These are phyloP conservation scores for Globisporangium radiosum DNA, from an alignment of 352 stramenopile species.

Conservation along the genomic window DNA sequence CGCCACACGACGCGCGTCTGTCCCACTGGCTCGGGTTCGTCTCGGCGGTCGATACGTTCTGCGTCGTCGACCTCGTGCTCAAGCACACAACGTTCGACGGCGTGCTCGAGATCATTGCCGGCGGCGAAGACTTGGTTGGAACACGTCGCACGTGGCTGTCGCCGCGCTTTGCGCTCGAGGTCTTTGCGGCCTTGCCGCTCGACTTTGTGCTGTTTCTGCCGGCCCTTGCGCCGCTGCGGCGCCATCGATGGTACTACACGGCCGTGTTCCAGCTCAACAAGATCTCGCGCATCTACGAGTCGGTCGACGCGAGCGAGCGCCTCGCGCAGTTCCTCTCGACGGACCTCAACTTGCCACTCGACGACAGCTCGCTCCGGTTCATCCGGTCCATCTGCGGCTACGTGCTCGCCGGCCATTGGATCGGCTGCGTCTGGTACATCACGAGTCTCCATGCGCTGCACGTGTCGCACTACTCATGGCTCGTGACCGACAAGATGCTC, in stretches of 20 bases:
- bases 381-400: slow-evolving; percentile 42
- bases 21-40: slow-evolving; percentile 31
- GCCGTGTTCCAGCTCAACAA: slow-evolving; percentile 60
- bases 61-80: slow-evolving; percentile 42
- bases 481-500: slow-evolving; percentile 50
- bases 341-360: slow-evolving; percentile 45
- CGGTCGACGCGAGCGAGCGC: slow-evolving; percentile 41
- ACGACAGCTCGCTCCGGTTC: slow-evolving; percentile 47
- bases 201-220: slow-evolving; percentile 48
- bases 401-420: slow-evolving; percentile 58
- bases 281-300: slow-evolving; percentile 36
- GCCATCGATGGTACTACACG: slow-evolving; percentile 50
- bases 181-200: slow-evolving; percentile 32
- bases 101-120: slow-evolving; percentile 26
- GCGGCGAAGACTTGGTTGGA: not conserved
- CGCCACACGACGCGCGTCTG: slow-evolving; percentile 1
- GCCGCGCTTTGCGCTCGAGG: slow-evolving; percentile 19
- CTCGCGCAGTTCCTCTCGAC: slow-evolving; percentile 42
- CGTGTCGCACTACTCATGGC: slow-evolving; percentile 47
- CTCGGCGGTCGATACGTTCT: slow-evolving; percentile 37
- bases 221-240: slow-evolving; percentile 12
- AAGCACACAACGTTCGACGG: slow-evolving; percentile 49
- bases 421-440: slow-evolving; percentile 59
- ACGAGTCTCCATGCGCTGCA: slow-evolving; percentile 36
- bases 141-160: slow-evolving; percentile 5